phyloP scores from a whole-genome alignment of 2,329 filamentous ascomycete species.

The Colletotrichum phormii region DNA sequence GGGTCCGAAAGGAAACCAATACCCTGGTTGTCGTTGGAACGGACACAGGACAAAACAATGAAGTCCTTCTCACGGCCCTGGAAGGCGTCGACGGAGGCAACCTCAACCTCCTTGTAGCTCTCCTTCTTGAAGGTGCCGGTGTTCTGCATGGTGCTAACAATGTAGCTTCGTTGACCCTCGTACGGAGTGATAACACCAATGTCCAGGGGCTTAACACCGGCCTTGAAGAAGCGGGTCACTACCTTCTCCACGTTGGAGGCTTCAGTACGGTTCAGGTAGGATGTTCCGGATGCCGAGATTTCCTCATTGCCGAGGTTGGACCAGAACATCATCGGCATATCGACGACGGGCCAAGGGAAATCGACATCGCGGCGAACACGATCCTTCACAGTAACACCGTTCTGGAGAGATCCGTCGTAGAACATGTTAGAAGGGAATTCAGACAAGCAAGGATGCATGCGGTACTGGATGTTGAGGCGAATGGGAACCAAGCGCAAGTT shows the following conservation, averaged over 20 bases:
- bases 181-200: conserved; percentile 99
- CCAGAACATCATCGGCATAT: conserved; percentile 99
- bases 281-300: conserved; percentile 97
- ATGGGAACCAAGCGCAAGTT: conserved; percentile 92
- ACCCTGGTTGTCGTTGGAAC: conserved; percentile 98
- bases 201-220: conserved; percentile 90
- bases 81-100: conserved; percentile 98
- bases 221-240: conserved; percentile 98
- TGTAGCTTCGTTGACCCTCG: conserved; percentile 97
- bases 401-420: conserved; percentile 96
- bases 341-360: conserved; percentile 95
- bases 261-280: conserved; percentile 97
- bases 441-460: conserved; percentile 98
- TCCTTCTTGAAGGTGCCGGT: conserved; percentile 98
- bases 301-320: conserved; percentile 97
- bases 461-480: conserved; percentile 95
- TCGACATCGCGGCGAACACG: conserved; percentile 93
- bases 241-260: conserved; percentile 98
- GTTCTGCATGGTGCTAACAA: conserved; percentile 99
- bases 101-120: conserved; percentile 97
- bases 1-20: conserved; percentile 99
- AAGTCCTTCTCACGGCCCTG: conserved; percentile 99
- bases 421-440: conserved; percentile 99
- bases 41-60: conserved; percentile 96
- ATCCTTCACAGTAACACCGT: conserved; percentile 91